Evolutionary conservation across 2,329 filamentous ascomycete genomes (phyloP).

Genomic region (Colletotrichum spaethianum): DNA sequence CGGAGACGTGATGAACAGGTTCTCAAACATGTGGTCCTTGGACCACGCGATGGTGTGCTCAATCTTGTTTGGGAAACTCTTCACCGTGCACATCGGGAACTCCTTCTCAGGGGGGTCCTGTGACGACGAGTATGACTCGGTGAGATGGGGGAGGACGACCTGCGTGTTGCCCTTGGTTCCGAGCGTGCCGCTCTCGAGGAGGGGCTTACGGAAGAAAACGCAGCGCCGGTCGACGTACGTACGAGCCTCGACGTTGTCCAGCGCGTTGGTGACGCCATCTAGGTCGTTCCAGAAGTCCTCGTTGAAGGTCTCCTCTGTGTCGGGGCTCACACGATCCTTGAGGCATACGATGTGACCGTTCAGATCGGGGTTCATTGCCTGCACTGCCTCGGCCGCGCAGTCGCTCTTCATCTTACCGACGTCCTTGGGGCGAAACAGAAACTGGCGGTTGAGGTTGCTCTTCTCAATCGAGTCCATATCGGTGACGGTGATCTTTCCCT

Average conservation of each 20-base stretch:
- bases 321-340: constrained; percentile 90
- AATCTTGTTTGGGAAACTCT: constrained; percentile 98
- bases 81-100: constrained; percentile 98
- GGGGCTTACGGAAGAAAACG: constrained; percentile 97
- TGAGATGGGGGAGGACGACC: constrained; percentile 90
- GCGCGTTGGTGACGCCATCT: constrained; percentile 94
- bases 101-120: constrained; percentile 98
- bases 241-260: constrained; percentile 97
- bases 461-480: constrained; percentile 99
- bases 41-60: constrained; percentile 99
- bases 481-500: constrained; percentile 91
- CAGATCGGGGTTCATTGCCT: constrained; percentile 95
- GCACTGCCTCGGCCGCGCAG: constrained; percentile 89
- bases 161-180: constrained; percentile 99
- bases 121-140: constrained; percentile 95
- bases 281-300: constrained; percentile 91
- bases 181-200: constrained; percentile 97
- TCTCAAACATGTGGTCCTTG: constrained; percentile 91
- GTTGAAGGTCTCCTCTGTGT: constrained; percentile 95
- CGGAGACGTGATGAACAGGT: constrained; percentile 91
- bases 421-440: constrained; percentile 93
- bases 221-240: constrained; percentile 97
- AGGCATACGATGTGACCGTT: constrained; percentile 87
- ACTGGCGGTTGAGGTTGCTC: constrained; percentile 98
- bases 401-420: constrained; percentile 98